Percentiles rank a stretch among this genome's conserved stretches.
Conservation (phyloP, 106 monocot species). For the Apostasia shenzhenica region DNA sequence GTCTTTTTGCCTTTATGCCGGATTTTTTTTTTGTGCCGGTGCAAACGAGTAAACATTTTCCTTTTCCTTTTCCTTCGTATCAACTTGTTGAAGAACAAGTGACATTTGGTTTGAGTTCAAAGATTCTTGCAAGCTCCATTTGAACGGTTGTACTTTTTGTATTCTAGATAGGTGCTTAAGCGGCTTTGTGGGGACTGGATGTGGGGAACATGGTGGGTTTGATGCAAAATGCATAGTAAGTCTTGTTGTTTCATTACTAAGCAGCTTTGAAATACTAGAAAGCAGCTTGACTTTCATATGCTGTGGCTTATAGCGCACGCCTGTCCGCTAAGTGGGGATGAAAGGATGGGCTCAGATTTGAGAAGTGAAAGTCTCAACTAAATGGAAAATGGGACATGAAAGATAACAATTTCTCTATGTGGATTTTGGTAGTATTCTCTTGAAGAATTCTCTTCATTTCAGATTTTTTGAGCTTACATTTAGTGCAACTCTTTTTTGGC, state of each 20-base stretch:
- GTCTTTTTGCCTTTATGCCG: neutral
- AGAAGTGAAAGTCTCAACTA: constrained; percentile 19
- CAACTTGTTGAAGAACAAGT: no score
- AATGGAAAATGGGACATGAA: constrained; percentile 7
- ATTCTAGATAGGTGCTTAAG: constrained; percentile 56
- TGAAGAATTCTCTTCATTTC: neutral
- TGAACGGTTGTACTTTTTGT: constrained; percentile 38
- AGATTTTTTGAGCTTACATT: neutral
- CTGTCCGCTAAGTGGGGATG: constrained; percentile 8
- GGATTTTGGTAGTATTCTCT: neutral
- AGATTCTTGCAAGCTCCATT: neutral
- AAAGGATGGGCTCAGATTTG: constrained; percentile 12
- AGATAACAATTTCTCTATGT: constrained; percentile 5
- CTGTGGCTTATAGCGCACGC: constrained; percentile 18
- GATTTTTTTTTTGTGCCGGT: neutral
- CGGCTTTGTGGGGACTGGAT: constrained; percentile 55
- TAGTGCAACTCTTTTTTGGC: neutral
- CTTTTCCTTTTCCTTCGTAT: constrained; percentile 11
- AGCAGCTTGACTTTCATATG: constrained; percentile 12
- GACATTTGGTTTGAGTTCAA: no score
- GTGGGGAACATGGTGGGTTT: constrained; percentile 43
- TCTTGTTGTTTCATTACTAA: constrained; percentile 39
- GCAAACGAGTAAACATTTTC: neutral
- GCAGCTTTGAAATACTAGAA: constrained; percentile 19
- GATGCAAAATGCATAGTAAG: constrained; percentile 27